phyloP scores from a whole-genome alignment of 1,139 yeast genomes.

The Pichia terricola region DNA sequence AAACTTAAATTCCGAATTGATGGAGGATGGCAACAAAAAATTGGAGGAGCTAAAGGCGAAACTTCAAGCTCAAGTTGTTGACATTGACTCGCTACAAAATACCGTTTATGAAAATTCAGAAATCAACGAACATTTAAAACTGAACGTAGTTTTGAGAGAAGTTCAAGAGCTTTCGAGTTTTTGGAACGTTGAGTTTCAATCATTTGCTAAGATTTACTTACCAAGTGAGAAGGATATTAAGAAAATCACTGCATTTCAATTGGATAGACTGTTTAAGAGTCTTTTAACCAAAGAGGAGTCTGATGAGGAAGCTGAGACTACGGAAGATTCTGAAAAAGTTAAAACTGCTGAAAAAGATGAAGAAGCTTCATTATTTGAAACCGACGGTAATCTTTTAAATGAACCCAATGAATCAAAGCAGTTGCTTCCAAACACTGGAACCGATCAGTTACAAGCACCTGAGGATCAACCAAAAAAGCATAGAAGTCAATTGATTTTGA shows the following conservation, averaged over 20 bases:
- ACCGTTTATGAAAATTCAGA: slow-evolving; percentile 45
- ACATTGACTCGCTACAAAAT: slow-evolving; percentile 38
- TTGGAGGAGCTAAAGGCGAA: slow-evolving; percentile 49
- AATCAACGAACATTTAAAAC: slow-evolving; percentile 57
- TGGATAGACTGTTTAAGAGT: slow-evolving; percentile 55
- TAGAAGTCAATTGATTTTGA: slow-evolving; percentile 20
- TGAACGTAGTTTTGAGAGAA: slow-evolving; percentile 61
- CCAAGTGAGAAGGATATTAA: slow-evolving; percentile 95
- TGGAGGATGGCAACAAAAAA: slow-evolving; percentile 55
- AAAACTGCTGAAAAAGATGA: slow-evolving; percentile 6
- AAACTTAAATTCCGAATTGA: slow-evolving; percentile 50
- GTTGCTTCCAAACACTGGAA: background rate
- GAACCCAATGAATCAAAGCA: background rate
- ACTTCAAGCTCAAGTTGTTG: slow-evolving; percentile 42
- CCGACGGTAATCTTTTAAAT: background rate
- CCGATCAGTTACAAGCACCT: background rate
- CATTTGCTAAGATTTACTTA: slow-evolving; percentile 68
- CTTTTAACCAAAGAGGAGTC: slow-evolving; percentile 9
- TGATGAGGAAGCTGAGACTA: slow-evolving; percentile 10
- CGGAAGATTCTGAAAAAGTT: slow-evolving; percentile 5
- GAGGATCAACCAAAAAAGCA: slow-evolving; percentile 2
- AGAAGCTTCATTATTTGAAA: slow-evolving; percentile 3
- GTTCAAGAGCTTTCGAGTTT: slow-evolving; percentile 75
- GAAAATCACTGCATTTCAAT: slow-evolving; percentile 79
- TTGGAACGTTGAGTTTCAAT: slow-evolving; percentile 82